Evolutionary conservation across 352 stramenopile species (phyloP).

Genomic region (Phytophthora vignae): DNA sequence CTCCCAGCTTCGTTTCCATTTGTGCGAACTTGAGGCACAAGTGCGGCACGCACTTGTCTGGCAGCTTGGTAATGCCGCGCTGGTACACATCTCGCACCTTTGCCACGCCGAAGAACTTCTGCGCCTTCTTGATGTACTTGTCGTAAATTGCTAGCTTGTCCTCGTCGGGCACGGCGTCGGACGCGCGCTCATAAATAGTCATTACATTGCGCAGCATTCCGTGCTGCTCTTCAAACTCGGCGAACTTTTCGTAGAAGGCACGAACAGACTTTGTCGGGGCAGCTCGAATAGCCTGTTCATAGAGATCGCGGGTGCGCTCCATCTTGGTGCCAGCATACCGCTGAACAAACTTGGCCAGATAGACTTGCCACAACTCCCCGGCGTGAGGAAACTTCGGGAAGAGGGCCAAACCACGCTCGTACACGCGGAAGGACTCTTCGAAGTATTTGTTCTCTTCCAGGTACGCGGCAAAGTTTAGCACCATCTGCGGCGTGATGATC

Average conservation of each 20-base stretch:
- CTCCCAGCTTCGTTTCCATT: constrained; percentile 97
- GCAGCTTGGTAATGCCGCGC: constrained; percentile 93
- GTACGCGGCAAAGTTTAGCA: constrained; percentile 97
- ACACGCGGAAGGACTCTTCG: constrained; percentile 95
- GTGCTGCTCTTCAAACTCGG: constrained; percentile 97
- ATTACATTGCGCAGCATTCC: constrained; percentile 97
- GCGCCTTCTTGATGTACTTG: constrained; percentile 95
- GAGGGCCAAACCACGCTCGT: constrained; percentile 87
- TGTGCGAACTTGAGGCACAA: constrained; percentile 97
- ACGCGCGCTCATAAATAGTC: constrained; percentile 96
- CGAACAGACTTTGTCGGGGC: constrained; percentile 91
- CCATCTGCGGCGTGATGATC: constrained; percentile 96
- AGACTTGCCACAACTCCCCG: constrained; percentile 96
- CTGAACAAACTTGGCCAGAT: constrained; percentile 96
- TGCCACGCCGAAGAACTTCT: constrained; percentile 96
- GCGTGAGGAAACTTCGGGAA: constrained; percentile 95
- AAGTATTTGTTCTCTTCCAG: constrained; percentile 98
- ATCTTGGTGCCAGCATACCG: constrained; percentile 97
- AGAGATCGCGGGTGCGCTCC: constrained; percentile 97
- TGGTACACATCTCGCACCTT: constrained; percentile 98
- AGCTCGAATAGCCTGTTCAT: constrained; percentile 93
- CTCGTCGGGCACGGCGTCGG: constrained; percentile 80
- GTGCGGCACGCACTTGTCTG: constrained; percentile 90
- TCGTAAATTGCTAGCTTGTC: constrained; percentile 96
- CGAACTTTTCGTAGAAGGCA: constrained; percentile 87